A percentile compares a stretch with the other conserved stretches of the same genome.
Conservation (phyloP, 208 protist genomes). For the Acanthamoeba culbertsoni region DNA sequence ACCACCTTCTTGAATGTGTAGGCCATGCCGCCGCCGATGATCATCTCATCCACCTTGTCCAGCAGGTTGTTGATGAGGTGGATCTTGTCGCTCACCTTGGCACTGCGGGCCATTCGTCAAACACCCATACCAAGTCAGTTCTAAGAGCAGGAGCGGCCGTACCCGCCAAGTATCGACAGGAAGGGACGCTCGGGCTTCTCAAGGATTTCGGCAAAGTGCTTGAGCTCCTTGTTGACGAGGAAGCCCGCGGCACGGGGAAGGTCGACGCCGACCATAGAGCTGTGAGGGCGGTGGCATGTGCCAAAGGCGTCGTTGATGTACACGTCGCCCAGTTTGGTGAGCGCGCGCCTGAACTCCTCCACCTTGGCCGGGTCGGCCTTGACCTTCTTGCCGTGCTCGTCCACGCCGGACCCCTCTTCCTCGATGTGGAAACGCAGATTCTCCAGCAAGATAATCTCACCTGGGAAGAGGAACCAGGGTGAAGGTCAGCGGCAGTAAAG, state of each 20-base stretch:
- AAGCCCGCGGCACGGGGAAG: slow-evolving; percentile 93
- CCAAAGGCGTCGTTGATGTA: slow-evolving; percentile 99
- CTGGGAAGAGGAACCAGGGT: slow-evolving; percentile 73
- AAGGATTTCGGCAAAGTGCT: slow-evolving; percentile 95
- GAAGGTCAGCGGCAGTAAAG: slow-evolving; percentile 85
- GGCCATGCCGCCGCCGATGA: slow-evolving; percentile 99
- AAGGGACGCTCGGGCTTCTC: slow-evolving; percentile 89
- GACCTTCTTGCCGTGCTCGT: slow-evolving; percentile 82
- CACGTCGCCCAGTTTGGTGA: slow-evolving; percentile 95
- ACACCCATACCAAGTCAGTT: not conserved
- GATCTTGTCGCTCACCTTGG: slow-evolving; percentile 99
- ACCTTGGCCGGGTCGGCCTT: slow-evolving; percentile 78
- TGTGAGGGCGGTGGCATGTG: slow-evolving; percentile 97
- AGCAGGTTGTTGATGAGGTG: slow-evolving; percentile 98
- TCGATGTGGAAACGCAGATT: slow-evolving; percentile 99
- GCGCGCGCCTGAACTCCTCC: slow-evolving; percentile 83
- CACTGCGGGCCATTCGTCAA: slow-evolving; percentile 64
- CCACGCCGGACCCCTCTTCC: slow-evolving; percentile 91
- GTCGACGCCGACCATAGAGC: slow-evolving; percentile 87
- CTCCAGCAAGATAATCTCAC: slow-evolving; percentile 90
- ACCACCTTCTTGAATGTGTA: slow-evolving; percentile 96
- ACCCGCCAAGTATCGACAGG: slow-evolving; percentile 96
- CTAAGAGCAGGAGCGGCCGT: not conserved
- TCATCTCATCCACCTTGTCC: slow-evolving; percentile 96
- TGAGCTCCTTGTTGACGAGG: slow-evolving; percentile 98